A percentile compares a stretch with the other conserved stretches of the same genome.
phyloP scores from a whole-genome alignment of 2,329 filamentous ascomycete genomes.

The Leptographium lundbergii region DNA sequence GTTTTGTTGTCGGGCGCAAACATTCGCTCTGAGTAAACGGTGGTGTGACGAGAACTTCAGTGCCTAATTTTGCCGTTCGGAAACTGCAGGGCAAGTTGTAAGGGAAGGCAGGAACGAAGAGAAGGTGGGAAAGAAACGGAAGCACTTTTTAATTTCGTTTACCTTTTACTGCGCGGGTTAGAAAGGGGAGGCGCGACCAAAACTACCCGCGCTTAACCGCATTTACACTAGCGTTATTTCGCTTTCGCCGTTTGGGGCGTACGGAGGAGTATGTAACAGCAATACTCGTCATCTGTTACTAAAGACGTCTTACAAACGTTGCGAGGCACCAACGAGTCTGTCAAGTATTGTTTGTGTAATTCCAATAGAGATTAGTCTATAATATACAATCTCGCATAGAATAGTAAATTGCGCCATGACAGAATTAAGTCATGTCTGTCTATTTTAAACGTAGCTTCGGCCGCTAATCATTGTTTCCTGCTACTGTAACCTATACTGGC shows the following conservation, averaged over 20 bases:
- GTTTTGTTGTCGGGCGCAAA: background rate
- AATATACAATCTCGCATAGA: no score
- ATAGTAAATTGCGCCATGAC: no score
- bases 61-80: background rate
- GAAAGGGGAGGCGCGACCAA: slow-evolving; percentile 4
- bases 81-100: background rate
- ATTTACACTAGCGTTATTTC: slow-evolving; percentile 1
- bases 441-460: no score
- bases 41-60: background rate
- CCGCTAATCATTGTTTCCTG: no score
- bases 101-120: background rate
- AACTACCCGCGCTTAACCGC: background rate
- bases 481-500: background rate
- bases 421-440: no score
- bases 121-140: background rate
- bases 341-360: no score
- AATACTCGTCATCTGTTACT: no score
- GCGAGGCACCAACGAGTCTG: no score
- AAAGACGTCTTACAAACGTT: no score
- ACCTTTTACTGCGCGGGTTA: background rate
- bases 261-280: no score
- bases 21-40: background rate
- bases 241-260: background rate
- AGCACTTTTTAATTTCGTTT: background rate
- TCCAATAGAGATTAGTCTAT: no score